A percentile compares a stretch with the other conserved stretches of the same genome.
Evolutionary conservation across 2,329 filamentous ascomycete species (phyloP).

Genomic region (Colletotrichum chrysophilum): DNA sequence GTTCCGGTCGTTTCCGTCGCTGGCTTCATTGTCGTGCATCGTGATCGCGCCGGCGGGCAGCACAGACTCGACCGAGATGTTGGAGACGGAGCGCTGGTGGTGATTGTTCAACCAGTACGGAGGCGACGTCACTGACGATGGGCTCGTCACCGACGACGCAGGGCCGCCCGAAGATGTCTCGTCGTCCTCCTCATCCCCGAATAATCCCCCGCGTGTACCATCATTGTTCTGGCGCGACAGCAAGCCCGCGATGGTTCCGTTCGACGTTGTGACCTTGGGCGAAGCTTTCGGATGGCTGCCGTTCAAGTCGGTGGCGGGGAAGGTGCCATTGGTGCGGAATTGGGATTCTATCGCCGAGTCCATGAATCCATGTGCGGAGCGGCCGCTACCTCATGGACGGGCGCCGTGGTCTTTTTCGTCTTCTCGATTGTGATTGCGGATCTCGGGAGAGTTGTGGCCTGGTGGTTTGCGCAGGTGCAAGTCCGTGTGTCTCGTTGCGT

Average conservation of each 20-base stretch:
- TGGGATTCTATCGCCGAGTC: constrained; percentile 22
- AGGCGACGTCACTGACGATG: constrained; percentile 39
- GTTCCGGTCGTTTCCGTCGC: constrained; percentile 54
- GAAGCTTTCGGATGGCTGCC: neutral
- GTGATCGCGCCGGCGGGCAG: constrained; percentile 62
- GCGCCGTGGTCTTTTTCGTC: neutral
- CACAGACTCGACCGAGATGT: constrained; percentile 52
- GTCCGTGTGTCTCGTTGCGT: neutral
- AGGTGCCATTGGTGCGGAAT: constrained; percentile 12
- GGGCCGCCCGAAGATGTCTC: constrained; percentile 5
- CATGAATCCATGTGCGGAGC: constrained; percentile 21
- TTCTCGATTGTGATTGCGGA: neutral
- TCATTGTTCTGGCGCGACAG: constrained; percentile 15
- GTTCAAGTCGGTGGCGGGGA: constrained; percentile 5
- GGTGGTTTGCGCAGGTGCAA: neutral
- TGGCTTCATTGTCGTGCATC: constrained; percentile 66
- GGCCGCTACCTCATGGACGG: constrained; percentile 18
- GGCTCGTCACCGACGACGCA: constrained; percentile 15
- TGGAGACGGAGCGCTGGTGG: constrained; percentile 42
- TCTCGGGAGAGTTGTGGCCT: neutral
- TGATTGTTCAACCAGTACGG: constrained; percentile 46
- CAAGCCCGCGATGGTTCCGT: constrained; percentile 2
- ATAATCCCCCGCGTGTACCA: constrained; percentile 1
- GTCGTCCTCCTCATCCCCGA: constrained; percentile 12
- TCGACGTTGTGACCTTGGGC: neutral